Conservation (phyloP, 148 eudicot genomes). For the Oxyria digyna region DNA sequence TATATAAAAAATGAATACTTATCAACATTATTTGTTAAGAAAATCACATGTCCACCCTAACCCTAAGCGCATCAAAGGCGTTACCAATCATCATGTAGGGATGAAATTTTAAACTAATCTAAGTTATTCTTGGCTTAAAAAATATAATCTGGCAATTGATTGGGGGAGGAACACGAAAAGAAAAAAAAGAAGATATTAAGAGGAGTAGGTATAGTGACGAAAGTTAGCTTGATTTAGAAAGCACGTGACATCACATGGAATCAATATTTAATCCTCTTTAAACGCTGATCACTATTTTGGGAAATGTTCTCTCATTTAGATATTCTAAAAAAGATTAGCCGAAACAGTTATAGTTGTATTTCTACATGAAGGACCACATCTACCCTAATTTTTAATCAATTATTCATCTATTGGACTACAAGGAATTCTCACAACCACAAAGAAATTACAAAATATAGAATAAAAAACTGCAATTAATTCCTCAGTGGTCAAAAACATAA, state of each 20-base stretch:
- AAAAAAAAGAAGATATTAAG: background rate
- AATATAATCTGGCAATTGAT: background rate
- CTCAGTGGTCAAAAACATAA: background rate
- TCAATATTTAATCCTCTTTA: background rate
- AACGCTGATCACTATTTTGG: background rate
- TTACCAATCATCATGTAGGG: too few relatives aligned
- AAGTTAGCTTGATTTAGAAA: background rate
- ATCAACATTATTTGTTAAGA: too few relatives aligned
- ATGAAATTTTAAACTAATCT: background rate
- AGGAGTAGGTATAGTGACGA: background rate
- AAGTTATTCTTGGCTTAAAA: background rate
- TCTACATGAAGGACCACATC: background rate
- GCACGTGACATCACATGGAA: background rate
- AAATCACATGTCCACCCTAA: too few relatives aligned
- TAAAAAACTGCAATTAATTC: background rate
- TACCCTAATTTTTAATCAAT: background rate
- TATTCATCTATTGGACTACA: background rate
- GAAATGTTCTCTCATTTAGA: background rate
- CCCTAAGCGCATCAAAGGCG: too few relatives aligned
- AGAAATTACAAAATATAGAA: background rate
- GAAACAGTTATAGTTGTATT: background rate
- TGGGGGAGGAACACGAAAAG: background rate
- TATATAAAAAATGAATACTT: too few relatives aligned
- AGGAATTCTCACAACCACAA: background rate
- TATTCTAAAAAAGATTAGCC: background rate